These are phyloP conservation scores for Pseudozyma pruni DNA, from an alignment of 1,284 basidiomycete species.

Conservation along the genomic window DNA sequence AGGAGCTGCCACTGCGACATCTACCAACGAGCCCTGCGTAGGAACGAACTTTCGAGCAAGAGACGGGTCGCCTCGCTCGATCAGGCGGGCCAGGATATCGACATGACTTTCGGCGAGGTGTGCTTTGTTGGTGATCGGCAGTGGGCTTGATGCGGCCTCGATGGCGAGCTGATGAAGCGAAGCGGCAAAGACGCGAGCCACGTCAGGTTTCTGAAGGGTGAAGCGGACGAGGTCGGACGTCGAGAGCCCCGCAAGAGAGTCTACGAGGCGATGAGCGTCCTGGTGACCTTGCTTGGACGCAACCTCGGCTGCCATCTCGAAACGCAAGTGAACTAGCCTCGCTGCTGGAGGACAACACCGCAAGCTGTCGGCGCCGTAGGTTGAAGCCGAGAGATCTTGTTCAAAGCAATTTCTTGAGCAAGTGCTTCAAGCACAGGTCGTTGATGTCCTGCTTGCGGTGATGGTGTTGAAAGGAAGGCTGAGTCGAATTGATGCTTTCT, in stretches of 20 bases:
- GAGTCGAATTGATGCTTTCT: not conserved
- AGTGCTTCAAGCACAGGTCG: not conserved
- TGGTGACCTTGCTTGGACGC: constrained; percentile 1
- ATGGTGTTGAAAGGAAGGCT: constrained; percentile 1
- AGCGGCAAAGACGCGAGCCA: constrained; percentile 28
- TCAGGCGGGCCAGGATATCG: constrained; percentile 31
- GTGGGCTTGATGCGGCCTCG: constrained; percentile 13
- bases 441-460: not conserved
- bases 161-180: constrained; percentile 27
- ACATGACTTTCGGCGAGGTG: constrained; percentile 12
- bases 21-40: constrained; percentile 38
- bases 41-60: constrained; percentile 45
- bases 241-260: constrained; percentile 13
- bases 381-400: too few relatives aligned
- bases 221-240: constrained; percentile 32
- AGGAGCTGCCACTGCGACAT: constrained; percentile 33
- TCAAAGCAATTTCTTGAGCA: too few relatives aligned
- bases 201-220: constrained; percentile 31
- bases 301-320: constrained; percentile 13
- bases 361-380: too few relatives aligned
- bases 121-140: not conserved
- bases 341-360: too few relatives aligned
- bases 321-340: too few relatives aligned
- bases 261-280: constrained; percentile 19
- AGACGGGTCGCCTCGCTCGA: constrained; percentile 51